Evolutionary conservation across 495 filamentous ascomycete genomes (phyloP), one percentile per base, ranked within the genome.

Genomic region (Penicillium nucicola): DNA sequence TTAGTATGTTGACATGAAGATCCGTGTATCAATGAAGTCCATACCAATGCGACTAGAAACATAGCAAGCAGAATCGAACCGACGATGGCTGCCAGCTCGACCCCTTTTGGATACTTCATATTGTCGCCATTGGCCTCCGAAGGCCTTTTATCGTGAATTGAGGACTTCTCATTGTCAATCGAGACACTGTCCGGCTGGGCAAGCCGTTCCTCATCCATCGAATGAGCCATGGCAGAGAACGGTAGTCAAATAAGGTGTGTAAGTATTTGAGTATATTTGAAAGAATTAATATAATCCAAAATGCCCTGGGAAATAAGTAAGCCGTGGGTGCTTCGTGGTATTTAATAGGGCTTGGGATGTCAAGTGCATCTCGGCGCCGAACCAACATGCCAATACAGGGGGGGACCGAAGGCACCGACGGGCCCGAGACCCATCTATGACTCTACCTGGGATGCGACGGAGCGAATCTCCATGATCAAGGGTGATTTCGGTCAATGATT

Each of bases 41-140:
- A 49, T 51, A 72, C 68, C 43, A 72, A 51, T 7, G 67, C 68
- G 18, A 72, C 69, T 1, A 74, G 58, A 36, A 72, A 70, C 46
- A 70, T 65, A 30, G 67, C 58, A 13, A 38, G 11, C 1, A 23
- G 50, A 14, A 55, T 74, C 65, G 46, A 71, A 53, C 33, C 57
- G 52, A 46, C 41, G 42, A 69, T 54, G 13, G 18, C 25, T 9
- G 39, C 2, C 6, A 48, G 17, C 11, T 22, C 25, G 3, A 13
- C 15, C 22, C 45, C 45, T 2, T 22, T 48, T 22, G 45, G 25
- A 7, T 40, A 36, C 5, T 40, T 23, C 5, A 15, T 48, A 2
- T 31, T 25, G 20, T 40, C 35, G 15, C 32, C 17, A 0, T 14
- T 48, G 23, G 7, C 34, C 22, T 48, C 45, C 12, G 25, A 40